A percentile compares a stretch with the other conserved stretches of the same genome.
Evolutionary conservation across 768 basidiomycete species (phyloP).

Genomic region (Pholiota conissans): DNA sequence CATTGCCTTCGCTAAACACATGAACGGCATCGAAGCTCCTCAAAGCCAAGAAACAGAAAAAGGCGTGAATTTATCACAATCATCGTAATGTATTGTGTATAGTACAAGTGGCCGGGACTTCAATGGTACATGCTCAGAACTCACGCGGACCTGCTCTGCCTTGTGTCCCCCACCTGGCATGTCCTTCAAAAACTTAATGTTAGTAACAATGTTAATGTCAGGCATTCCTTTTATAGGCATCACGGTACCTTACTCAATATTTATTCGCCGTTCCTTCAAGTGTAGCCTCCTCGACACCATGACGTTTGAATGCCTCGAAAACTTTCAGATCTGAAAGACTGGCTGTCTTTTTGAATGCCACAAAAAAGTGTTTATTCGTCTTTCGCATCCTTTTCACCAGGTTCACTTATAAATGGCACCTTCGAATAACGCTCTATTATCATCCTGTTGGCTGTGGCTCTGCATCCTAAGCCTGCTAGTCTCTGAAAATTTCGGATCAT

Average conservation of each 20-base stretch:
- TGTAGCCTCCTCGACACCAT: too few relatives aligned
- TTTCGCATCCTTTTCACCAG: neutral
- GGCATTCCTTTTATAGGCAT: too few relatives aligned
- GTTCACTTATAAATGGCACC: neutral
- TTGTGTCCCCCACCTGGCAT: constrained; percentile 5
- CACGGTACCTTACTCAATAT: too few relatives aligned
- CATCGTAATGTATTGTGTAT: neutral
- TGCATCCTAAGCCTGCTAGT: neutral
- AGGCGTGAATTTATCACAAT: constrained; percentile 11
- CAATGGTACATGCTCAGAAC: constrained; percentile 2
- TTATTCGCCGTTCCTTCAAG: too few relatives aligned
- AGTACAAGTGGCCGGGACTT: neutral
- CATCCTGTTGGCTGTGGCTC: neutral
- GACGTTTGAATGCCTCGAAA: too few relatives aligned
- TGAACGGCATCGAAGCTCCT: neutral
- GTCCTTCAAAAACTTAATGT: too few relatives aligned
- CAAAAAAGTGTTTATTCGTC: neutral
- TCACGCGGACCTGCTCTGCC: constrained; percentile 8
- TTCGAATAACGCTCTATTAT: neutral
- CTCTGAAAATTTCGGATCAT: neutral
- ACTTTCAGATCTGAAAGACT: too few relatives aligned
- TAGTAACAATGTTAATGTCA: too few relatives aligned
- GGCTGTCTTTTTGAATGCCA: neutral
- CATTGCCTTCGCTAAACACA: constrained; percentile 3
- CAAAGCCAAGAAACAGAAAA: constrained; percentile 10